Evolutionary conservation across 106 monocot species (phyloP).

Genomic region (Cymbidium sinense): DNA sequence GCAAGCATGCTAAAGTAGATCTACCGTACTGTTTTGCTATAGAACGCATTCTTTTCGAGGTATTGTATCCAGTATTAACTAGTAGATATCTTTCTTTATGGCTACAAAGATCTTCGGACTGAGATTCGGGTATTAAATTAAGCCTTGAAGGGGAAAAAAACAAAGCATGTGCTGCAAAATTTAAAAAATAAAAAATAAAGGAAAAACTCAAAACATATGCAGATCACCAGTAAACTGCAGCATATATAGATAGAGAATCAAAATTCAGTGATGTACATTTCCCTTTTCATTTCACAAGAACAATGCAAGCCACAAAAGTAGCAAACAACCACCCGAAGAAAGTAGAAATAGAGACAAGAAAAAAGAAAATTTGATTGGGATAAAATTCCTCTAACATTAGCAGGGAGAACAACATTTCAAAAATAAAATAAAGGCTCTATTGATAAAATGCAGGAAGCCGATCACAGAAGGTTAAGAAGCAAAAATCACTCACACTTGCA

Average conservation of each 20-base stretch:
- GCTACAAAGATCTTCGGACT: background rate
- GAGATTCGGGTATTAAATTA: background rate
- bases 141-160: background rate
- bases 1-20: background rate
- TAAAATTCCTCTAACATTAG: background rate
- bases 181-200: background rate
- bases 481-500: conserved; percentile 4
- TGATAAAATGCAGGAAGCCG: background rate
- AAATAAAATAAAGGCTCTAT: background rate
- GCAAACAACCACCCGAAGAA: background rate
- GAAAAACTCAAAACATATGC: background rate
- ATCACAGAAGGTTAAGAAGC: background rate
- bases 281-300: background rate
- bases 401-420: background rate
- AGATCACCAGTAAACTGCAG: background rate
- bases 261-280: background rate
- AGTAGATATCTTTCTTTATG: background rate
- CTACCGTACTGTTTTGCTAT: background rate
- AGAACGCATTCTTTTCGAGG: background rate
- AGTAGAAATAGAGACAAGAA: background rate
- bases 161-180: background rate
- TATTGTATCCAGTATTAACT: background rate
- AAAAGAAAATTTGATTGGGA: no score
- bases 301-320: background rate
- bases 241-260: background rate